Evolutionary conservation across 176 grass and related monocot genomes (phyloP).

Genomic region (Poa pratensis): DNA sequence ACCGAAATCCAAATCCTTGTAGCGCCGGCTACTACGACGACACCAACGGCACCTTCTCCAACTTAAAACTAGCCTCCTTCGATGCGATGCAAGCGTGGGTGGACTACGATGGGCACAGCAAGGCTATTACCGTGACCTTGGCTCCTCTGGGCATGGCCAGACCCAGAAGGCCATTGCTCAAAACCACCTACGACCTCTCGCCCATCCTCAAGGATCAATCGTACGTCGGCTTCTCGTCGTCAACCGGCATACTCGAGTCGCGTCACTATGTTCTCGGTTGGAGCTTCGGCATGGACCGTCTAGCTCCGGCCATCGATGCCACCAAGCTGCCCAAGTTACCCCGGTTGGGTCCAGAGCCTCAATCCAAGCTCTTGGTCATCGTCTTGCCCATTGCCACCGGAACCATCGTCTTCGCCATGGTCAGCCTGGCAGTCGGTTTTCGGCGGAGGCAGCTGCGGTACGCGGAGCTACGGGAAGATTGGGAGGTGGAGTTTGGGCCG

Average conservation of each 20-base stretch:
- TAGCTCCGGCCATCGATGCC: slow-evolving; percentile 6
- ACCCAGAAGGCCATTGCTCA: neutral
- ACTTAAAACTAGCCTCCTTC: neutral
- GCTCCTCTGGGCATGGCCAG: neutral
- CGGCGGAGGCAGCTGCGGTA: neutral
- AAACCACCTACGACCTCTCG: slow-evolving; percentile 2
- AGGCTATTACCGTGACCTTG: neutral
- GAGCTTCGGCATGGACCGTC: slow-evolving; percentile 10
- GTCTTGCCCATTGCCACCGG: neutral
- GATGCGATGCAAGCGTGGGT: slow-evolving; percentile 17
- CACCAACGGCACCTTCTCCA: neutral
- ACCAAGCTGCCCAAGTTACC: slow-evolving; percentile 16
- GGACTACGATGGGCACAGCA: neutral
- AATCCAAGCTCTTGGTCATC: neutral
- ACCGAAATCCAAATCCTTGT: too few species aligned
- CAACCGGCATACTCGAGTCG: neutral
- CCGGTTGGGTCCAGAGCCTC: neutral
- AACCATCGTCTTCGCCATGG: neutral
- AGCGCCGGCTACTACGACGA: slow-evolving; percentile 65
- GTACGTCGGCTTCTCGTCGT: neutral
- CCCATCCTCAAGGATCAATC: neutral
- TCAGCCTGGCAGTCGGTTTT: neutral
- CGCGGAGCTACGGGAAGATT: slow-evolving; percentile 12
- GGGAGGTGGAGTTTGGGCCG: neutral
- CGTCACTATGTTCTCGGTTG: slow-evolving; percentile 16